Conservation (phyloP, 2,329 filamentous ascomycete genomes). For the Colletotrichum navitas region DNA sequence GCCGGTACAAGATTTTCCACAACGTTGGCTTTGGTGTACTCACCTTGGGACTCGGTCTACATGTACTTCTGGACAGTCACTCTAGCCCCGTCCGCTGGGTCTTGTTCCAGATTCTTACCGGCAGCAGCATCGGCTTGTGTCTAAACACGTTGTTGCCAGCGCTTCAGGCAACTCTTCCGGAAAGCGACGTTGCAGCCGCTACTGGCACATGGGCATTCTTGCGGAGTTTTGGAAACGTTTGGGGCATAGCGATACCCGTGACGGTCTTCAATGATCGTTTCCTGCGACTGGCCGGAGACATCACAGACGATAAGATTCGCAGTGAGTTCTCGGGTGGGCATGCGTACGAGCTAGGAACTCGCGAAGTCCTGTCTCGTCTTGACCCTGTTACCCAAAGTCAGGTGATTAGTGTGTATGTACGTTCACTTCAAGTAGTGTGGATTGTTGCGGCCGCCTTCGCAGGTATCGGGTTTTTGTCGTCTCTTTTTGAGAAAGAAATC, state of each 20-base stretch:
- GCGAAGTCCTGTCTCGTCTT: background rate
- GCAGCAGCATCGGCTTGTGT: background rate
- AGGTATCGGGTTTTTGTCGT: background rate
- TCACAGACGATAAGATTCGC: background rate
- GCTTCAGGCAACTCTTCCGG: background rate
- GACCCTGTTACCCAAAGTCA: background rate
- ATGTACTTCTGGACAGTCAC: background rate
- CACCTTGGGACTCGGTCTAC: background rate
- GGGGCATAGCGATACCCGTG: background rate
- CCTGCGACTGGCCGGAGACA: background rate
- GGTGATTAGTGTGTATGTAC: background rate
- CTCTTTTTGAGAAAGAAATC: background rate
- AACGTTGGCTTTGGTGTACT: background rate
- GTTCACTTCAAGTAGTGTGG: background rate
- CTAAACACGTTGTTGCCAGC: background rate
- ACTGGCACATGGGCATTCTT: background rate
- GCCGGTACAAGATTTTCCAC: background rate
- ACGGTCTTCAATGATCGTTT: background rate
- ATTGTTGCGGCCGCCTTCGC: background rate
- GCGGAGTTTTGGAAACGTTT: background rate
- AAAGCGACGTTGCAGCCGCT: background rate
- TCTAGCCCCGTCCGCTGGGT: background rate
- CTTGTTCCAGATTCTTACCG: background rate
- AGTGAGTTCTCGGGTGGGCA: background rate
- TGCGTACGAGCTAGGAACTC: background rate